Evolutionary conservation across 169 alveolate species (phyloP), one percentile per base, ranked within the genome.

Genomic region (Fabrea salina): DNA sequence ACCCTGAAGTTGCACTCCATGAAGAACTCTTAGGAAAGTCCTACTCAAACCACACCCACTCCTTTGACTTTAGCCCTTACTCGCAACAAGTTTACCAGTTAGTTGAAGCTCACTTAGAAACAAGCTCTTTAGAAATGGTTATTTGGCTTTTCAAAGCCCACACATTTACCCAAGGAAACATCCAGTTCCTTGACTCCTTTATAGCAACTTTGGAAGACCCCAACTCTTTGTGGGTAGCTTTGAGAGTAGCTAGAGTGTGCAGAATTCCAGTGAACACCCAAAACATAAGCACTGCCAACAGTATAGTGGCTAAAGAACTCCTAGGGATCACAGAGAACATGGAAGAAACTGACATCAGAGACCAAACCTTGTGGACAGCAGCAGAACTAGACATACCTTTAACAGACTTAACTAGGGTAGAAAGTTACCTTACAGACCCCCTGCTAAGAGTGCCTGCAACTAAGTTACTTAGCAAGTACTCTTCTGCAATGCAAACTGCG

Each of bases 391-490:
- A 43, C 35, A 19, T n/a, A 8, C 19, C n/a, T 25, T 19, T 43
- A 16, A 33, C 40, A 39, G 66, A 37, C 19, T 11, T 13, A 0
- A 3, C 0, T 1, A 16, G 16, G n/a, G 11, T 44, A n/a, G 25
- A 68, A 25, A 22, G 44, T 13, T 68, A 40, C 25, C 66, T 68
- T 8, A 16, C 30, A 22, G 64, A 68, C 4, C 78, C 78, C 11
- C 22, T 43, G 16, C 4, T 43, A 43, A 68, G 78, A 47, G 30
- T 68, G 6, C 78, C 78, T n/a, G 61, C 78, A 43, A 13, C 41
- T 0, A 11, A 44, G 16, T 19, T 68, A 43, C 19, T 68, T 11
- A 8, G 39, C 11, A n/a, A 32, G 1, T 7, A 13, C 0, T 11
- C 50, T 2, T 30, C 40, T 19, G 44, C 30, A 8, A 19, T 19